phyloP scores from a whole-genome alignment of 164 flowering plant genomes.

The Cinnamomum micranthum region DNA sequence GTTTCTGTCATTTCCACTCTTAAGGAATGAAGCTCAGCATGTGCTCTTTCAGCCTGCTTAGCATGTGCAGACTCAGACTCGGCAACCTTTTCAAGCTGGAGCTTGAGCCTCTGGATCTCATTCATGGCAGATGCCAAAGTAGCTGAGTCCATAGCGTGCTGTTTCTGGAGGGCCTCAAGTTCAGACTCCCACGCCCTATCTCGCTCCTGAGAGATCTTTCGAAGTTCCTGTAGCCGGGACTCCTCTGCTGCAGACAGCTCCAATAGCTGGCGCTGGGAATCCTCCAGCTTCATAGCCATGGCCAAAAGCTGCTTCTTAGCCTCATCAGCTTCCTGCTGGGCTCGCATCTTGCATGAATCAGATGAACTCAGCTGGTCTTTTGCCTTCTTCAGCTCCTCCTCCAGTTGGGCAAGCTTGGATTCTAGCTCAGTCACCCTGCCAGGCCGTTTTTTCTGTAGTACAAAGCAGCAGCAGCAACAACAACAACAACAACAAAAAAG shows the following conservation, averaged over 20 bases:
- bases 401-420: conserved; percentile 57
- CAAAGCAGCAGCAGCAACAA: neutral
- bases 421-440: conserved; percentile 68
- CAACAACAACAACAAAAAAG: too few species aligned
- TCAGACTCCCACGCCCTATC: conserved; percentile 49
- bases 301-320: conserved; percentile 50
- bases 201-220: conserved; percentile 40
- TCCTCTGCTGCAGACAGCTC: conserved; percentile 51
- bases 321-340: conserved; percentile 73
- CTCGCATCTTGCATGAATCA: conserved; percentile 53
- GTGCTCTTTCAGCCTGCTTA: conserved; percentile 35
- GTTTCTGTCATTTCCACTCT: conserved; percentile 50
- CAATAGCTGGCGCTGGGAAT: conserved; percentile 46
- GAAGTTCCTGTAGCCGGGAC: conserved; percentile 33
- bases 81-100: conserved; percentile 46
- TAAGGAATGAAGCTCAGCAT: conserved; percentile 44
- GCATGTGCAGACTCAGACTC: conserved; percentile 42
- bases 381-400: conserved; percentile 63
- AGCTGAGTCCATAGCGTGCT: conserved; percentile 40
- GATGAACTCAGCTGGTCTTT: conserved; percentile 59
- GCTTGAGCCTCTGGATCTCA: conserved; percentile 64
- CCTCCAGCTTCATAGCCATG: conserved; percentile 55
- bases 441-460: conserved; percentile 64
- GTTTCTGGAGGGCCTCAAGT: conserved; percentile 44
- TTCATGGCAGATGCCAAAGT: conserved; percentile 55